Percentiles rank a stretch among this genome's conserved stretches.
These are phyloP conservation scores for Apiotrichum veenhuisii DNA, from an alignment of 1,284 basidiomycete genomes.

Conservation along the genomic window DNA sequence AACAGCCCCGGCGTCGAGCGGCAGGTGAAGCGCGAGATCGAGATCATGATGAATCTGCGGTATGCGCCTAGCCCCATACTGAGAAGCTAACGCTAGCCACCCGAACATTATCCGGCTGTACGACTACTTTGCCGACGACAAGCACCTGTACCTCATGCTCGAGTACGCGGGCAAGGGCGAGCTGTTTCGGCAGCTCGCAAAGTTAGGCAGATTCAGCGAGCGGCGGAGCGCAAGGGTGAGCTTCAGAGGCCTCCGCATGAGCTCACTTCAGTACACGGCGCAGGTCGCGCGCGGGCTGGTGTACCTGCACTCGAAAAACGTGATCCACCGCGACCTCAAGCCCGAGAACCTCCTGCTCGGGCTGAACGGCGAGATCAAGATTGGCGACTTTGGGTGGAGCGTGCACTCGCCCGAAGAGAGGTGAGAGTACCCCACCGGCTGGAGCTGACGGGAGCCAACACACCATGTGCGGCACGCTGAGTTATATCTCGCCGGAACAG, in stretches of 20 bases:
- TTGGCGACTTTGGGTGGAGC: slow-evolving; percentile 98
- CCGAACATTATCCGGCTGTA: slow-evolving; percentile 92
- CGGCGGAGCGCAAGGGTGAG: slow-evolving; percentile 63
- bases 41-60: slow-evolving; percentile 67
- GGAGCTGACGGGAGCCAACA: slow-evolving; percentile 52
- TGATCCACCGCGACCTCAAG: slow-evolving; percentile 99
- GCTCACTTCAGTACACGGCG: slow-evolving; percentile 67
- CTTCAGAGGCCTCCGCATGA: not conserved
- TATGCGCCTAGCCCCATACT: not conserved
- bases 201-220: slow-evolving; percentile 73
- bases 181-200: slow-evolving; percentile 79
- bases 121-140: slow-evolving; percentile 94
- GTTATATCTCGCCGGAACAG: slow-evolving; percentile 97
- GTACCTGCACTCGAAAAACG: slow-evolving; percentile 90
- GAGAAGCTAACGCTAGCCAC: slow-evolving; percentile 60
- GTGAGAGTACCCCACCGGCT: slow-evolving; percentile 27
- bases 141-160: slow-evolving; percentile 93
- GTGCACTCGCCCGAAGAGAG: slow-evolving; percentile 76
- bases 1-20: slow-evolving; percentile 73
- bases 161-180: slow-evolving; percentile 90
- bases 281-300: slow-evolving; percentile 93
- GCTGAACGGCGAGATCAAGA: slow-evolving; percentile 94
- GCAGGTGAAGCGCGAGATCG: slow-evolving; percentile 87
- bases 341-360: slow-evolving; percentile 88
- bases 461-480: slow-evolving; percentile 88